Conservation (phyloP, 768 basidiomycete genomes). For the Sutorius australiensis region DNA sequence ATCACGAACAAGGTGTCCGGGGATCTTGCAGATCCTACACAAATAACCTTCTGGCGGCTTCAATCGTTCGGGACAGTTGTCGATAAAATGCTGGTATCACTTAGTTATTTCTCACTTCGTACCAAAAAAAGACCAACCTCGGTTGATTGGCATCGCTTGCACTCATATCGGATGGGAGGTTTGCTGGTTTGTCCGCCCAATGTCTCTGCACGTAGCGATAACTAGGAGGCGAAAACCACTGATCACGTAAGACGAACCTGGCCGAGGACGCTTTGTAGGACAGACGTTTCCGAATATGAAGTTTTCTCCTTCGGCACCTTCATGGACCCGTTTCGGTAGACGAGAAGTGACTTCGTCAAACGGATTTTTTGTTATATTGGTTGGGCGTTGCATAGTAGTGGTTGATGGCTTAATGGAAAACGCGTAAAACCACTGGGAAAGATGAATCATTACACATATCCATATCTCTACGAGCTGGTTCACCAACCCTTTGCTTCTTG, state of each 20-base stretch:
- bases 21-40: conserved; percentile 83
- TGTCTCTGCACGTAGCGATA: conserved; percentile 7
- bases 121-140: conserved; percentile 47
- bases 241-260: conserved; percentile 38
- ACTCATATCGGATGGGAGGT: conserved; percentile 71
- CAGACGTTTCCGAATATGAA: conserved; percentile 67
- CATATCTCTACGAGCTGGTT: not conserved
- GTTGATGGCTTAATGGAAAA: conserved; percentile 72
- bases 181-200: conserved; percentile 45
- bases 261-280: conserved; percentile 53
- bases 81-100: conserved; percentile 63
- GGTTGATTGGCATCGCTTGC: conserved; percentile 69
- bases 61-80: conserved; percentile 67
- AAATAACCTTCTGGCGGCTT: conserved; percentile 82
- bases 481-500: conserved; percentile 82
- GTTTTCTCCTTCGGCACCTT: conserved; percentile 49
- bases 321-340: conserved; percentile 51
- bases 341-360: conserved; percentile 44
- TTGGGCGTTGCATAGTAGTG: conserved; percentile 42
- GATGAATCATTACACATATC: conserved; percentile 7
- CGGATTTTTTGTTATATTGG: conserved; percentile 70
- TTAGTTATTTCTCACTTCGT: conserved; percentile 1
- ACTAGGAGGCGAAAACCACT: not conserved
- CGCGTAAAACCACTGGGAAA: conserved; percentile 90
- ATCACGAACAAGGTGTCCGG: conserved; percentile 84